A percentile compares a stretch with the other conserved stretches of the same genome.
These are phyloP conservation scores for Solanum piurae DNA, from an alignment of 257 asterid species.

Conservation along the genomic window DNA sequence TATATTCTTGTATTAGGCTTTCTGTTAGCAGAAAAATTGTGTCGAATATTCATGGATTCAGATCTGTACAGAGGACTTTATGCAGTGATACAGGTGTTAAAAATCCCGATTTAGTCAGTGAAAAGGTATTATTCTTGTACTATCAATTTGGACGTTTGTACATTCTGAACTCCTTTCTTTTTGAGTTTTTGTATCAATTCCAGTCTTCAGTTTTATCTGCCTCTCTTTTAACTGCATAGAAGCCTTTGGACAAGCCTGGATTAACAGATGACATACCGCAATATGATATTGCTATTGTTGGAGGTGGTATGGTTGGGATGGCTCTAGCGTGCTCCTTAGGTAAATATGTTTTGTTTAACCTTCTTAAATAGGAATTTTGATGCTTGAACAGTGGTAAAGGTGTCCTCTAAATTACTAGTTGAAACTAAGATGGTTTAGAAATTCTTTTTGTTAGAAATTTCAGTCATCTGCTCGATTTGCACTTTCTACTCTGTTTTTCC, in stretches of 20 bases:
- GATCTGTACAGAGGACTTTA: slow-evolving; percentile 34
- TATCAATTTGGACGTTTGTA: not conserved
- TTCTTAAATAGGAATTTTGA: not conserved
- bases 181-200: not conserved
- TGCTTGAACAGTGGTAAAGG: not conserved
- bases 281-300: slow-evolving; percentile 93
- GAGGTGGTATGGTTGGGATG: slow-evolving; percentile 99
- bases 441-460: not conserved
- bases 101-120: slow-evolving; percentile 18
- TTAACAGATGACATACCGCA: slow-evolving; percentile 24
- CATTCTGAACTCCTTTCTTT: not conserved
- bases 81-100: slow-evolving; percentile 31
- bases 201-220: not conserved
- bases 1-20: slow-evolving; percentile 21
- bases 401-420: not conserved
- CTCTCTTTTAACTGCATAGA: slow-evolving; percentile 16
- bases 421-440: not conserved
- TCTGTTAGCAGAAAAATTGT: slow-evolving; percentile 32
- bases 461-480: not conserved
- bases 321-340: slow-evolving; percentile 93
- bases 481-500: not conserved
- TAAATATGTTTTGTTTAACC: slow-evolving; percentile 11
- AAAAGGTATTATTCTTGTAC: slow-evolving; percentile 7
- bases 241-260: slow-evolving; percentile 19
- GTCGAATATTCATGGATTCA: slow-evolving; percentile 14